These are phyloP conservation scores for Starmerella riodocensis DNA, from an alignment of 805 yeast species.

Conservation along the genomic window DNA sequence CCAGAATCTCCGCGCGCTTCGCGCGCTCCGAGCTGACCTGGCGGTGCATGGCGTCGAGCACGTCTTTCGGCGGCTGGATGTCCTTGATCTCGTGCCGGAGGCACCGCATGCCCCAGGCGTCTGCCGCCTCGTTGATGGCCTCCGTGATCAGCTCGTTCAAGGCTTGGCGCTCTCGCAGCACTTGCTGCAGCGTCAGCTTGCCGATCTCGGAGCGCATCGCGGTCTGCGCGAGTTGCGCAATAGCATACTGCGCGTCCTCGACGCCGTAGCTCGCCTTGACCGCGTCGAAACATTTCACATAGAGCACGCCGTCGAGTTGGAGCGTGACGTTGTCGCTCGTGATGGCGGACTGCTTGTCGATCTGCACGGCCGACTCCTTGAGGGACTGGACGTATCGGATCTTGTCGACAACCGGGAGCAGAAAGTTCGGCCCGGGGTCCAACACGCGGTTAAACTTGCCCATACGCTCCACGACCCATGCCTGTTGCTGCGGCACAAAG, in stretches of 20 bases:
- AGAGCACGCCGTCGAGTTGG: constrained; percentile 74
- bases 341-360: constrained; percentile 72
- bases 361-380: constrained; percentile 75
- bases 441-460: constrained; percentile 62
- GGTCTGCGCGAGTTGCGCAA: constrained; percentile 75
- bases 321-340: constrained; percentile 76
- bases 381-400: constrained; percentile 71
- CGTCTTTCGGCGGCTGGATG: constrained; percentile 76
- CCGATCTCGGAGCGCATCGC: constrained; percentile 87
- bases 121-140: constrained; percentile 75
- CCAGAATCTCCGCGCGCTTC: constrained; percentile 76
- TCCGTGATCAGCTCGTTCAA: constrained; percentile 59
- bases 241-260: constrained; percentile 76
- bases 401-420: constrained; percentile 60
- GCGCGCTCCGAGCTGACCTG: constrained; percentile 80
- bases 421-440: constrained; percentile 63
- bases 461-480: constrained; percentile 86
- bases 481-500: constrained; percentile 82
- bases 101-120: constrained; percentile 75
- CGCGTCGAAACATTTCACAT: constrained; percentile 64
- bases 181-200: constrained; percentile 64
- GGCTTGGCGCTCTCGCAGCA: constrained; percentile 59
- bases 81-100: constrained; percentile 77
- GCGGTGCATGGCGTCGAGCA: constrained; percentile 80
- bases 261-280: constrained; percentile 80